A percentile compares a stretch with the other conserved stretches of the same genome.
Evolutionary conservation across 352 stramenopile genomes (phyloP).

Genomic region (Pythium periplocum): DNA sequence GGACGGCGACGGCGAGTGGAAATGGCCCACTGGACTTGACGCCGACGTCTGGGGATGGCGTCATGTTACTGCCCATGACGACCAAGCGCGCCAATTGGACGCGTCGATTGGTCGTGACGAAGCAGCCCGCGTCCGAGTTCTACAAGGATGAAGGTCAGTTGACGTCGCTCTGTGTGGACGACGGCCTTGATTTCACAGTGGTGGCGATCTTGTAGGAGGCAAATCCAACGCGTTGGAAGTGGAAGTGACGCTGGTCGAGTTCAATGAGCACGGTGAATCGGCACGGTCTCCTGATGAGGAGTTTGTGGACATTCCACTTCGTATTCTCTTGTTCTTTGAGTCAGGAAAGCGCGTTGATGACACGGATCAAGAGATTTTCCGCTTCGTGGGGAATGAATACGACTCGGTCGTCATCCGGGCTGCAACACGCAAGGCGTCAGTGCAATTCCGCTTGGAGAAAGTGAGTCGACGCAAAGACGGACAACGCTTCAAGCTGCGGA

Average conservation of each 20-base stretch:
- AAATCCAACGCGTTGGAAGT: constrained; percentile 79
- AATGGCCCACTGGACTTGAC: no score
- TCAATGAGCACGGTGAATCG: constrained; percentile 60
- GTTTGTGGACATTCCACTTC: constrained; percentile 77
- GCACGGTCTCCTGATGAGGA: constrained; percentile 59
- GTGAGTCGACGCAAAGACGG: constrained; percentile 81
- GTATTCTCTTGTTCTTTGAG: constrained; percentile 80
- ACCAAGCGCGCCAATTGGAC: constrained; percentile 53
- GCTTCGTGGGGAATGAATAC: constrained; percentile 82
- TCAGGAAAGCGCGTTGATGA: constrained; percentile 83
- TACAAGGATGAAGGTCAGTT: constrained; percentile 81
- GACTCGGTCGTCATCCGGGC: constrained; percentile 76
- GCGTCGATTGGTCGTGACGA: constrained; percentile 76
- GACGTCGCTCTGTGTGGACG: no score
- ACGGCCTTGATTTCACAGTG: no score
- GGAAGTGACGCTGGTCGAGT: constrained; percentile 78
- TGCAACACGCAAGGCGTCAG: constrained; percentile 48
- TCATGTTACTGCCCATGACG: background rate
- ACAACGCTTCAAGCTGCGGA: constrained; percentile 79
- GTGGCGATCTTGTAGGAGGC: constrained; percentile 25
- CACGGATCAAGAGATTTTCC: constrained; percentile 82
- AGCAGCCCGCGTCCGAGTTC: constrained; percentile 79
- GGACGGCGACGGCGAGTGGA: no score
- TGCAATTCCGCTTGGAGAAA: constrained; percentile 84
- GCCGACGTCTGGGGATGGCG: no score